phyloP scores from a whole-genome alignment of 176 grass and related monocot genomes.

The Rhipidocladum racemiflorum region DNA sequence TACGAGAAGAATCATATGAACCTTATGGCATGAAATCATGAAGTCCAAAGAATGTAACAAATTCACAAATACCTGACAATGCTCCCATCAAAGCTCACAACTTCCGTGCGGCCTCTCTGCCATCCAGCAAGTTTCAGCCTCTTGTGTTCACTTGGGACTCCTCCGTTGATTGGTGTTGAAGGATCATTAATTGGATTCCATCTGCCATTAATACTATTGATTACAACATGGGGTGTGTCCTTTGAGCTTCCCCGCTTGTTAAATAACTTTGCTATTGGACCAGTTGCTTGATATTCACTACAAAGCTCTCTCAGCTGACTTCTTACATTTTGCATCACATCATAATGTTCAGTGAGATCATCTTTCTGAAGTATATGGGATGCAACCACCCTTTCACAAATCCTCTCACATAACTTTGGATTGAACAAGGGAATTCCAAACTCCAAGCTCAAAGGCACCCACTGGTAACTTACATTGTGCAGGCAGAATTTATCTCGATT shows the following conservation, averaged over 20 bases:
- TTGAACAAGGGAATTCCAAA: conserved; percentile 93
- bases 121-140: conserved; percentile 63
- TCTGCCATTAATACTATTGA: conserved; percentile 74
- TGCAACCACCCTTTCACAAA: conserved; percentile 71
- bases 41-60: not conserved
- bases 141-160: conserved; percentile 49
- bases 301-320: conserved; percentile 66
- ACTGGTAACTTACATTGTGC: conserved; percentile 67
- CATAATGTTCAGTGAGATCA: conserved; percentile 63
- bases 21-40: conserved; percentile 3
- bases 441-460: conserved; percentile 94
- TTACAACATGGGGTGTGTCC: conserved; percentile 57
- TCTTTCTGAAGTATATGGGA: conserved; percentile 76
- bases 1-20: not conserved
- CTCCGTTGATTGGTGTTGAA: conserved; percentile 43
- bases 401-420: conserved; percentile 77
- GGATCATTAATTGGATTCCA: conserved; percentile 63
- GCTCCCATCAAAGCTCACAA: conserved; percentile 84
- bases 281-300: conserved; percentile 88
- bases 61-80: conserved; percentile 70
- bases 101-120: conserved; percentile 63
- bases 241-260: conserved; percentile 58
- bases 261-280: conserved; percentile 76
- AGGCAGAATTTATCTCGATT: conserved; percentile 35
- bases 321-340: conserved; percentile 84